Conservation (phyloP, 495 filamentous ascomycete species). For the Penicillium bialowiezense region DNA sequence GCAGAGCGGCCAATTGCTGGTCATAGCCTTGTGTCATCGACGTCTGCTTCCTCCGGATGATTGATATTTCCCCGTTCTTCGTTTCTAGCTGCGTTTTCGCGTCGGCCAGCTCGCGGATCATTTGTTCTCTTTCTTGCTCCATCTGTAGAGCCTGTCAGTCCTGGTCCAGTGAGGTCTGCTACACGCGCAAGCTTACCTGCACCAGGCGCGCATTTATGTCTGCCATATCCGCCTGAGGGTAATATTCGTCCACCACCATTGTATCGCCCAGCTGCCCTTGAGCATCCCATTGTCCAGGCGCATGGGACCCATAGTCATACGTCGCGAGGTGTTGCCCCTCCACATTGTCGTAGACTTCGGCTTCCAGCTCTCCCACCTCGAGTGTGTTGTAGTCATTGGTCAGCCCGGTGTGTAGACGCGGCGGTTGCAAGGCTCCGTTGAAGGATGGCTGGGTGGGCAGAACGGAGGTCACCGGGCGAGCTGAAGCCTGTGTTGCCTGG, state of each 20-base stretch:
- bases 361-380: conserved; percentile 55
- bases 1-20: conserved; percentile 45
- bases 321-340: conserved; percentile 28
- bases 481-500: conserved; percentile 44
- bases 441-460: conserved; percentile 8
- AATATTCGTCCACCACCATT: conserved; percentile 35
- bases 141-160: conserved; percentile 43
- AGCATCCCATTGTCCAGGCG: conserved; percentile 4
- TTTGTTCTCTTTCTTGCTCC: conserved; percentile 48
- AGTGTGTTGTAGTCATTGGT: conserved; percentile 53
- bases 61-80: conserved; percentile 65
- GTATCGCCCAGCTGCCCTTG: conserved; percentile 13
- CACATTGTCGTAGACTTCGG: conserved; percentile 49
- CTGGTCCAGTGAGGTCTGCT: no score
- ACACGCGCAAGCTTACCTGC: conserved; percentile 31
- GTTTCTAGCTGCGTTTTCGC: conserved; percentile 49
- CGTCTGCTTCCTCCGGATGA: conserved; percentile 61
- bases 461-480: conserved; percentile 1
- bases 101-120: conserved; percentile 44
- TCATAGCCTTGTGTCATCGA: conserved; percentile 57
- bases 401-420: conserved; percentile 37
- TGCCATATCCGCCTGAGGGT: conserved; percentile 15
- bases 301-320: conserved; percentile 8
- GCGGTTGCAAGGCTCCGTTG: conserved; percentile 24
- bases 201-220: conserved; percentile 26